phyloP scores from a whole-genome alignment of 305 asterid species.

The Solanum hybrid region DNA sequence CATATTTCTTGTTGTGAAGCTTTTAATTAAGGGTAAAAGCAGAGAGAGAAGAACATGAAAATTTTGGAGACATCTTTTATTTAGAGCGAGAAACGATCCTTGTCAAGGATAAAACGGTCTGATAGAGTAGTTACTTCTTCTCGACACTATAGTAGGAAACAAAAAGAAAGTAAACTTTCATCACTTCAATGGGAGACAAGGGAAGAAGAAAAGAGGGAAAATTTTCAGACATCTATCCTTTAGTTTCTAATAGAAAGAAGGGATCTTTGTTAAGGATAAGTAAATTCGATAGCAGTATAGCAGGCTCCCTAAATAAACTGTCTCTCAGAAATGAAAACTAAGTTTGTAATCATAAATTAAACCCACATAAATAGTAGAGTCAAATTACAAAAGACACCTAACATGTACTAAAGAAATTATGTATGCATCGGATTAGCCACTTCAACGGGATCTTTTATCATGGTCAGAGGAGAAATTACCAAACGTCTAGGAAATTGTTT shows the following conservation, averaged over 20 bases:
- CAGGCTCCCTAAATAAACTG: neutral
- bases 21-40: neutral
- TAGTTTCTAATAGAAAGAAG: neutral
- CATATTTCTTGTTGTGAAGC: neutral
- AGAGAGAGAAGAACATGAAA: neutral
- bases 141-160: neutral
- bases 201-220: neutral
- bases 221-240: neutral
- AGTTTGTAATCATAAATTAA: neutral
- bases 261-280: neutral
- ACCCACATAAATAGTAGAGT: neutral
- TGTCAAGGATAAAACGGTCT: neutral
- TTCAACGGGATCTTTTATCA: neutral
- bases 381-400: neutral
- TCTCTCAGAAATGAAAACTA: neutral
- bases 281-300: neutral
- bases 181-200: neutral
- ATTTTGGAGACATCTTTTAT: neutral
- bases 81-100: neutral
- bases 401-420: neutral
- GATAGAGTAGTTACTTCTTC: neutral
- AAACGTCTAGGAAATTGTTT: neutral
- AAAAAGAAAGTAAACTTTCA: neutral
- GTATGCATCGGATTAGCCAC: neutral
- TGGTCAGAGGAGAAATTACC: neutral